Conservation (phyloP, 2,329 filamentous ascomycete species). For the Erysiphe neolycopersici region DNA sequence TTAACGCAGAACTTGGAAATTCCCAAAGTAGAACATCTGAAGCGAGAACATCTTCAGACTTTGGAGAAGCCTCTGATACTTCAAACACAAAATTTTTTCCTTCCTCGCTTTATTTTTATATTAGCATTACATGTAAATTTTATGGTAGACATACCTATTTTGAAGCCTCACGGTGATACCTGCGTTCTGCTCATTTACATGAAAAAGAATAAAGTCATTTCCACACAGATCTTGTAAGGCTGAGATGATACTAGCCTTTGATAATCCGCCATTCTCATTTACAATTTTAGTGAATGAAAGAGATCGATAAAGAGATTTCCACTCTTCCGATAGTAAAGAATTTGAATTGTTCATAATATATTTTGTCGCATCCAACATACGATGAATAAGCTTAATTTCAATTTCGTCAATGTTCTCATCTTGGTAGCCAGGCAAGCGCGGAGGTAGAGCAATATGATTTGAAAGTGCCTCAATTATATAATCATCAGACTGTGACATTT, state of each 20-base stretch:
- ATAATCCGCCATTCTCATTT: neutral
- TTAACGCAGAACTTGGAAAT: conserved; percentile 28
- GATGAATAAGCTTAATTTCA: neutral
- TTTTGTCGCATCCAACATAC: neutral
- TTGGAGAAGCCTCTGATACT: conserved; percentile 30
- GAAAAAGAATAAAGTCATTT: conserved; percentile 14
- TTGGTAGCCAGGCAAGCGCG: conserved; percentile 15
- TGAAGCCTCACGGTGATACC: conserved; percentile 17
- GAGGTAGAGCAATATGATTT: conserved; percentile 20
- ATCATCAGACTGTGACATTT: neutral
- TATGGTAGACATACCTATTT: conserved; percentile 10
- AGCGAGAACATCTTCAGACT: conserved; percentile 23
- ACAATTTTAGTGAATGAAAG: neutral
- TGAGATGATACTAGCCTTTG: neutral
- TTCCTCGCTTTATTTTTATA: conserved; percentile 4
- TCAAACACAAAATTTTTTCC: conserved; percentile 22
- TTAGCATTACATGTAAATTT: conserved; percentile 1
- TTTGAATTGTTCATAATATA: neutral
- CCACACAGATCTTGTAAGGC: neutral
- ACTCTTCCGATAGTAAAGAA: neutral
- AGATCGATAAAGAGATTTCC: neutral
- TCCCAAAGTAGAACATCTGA: conserved; percentile 26
- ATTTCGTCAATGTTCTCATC: conserved; percentile 13
- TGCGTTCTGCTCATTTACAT: conserved; percentile 22
- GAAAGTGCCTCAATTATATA: conserved; percentile 10